Percentiles rank a stretch among this genome's conserved stretches.
These are phyloP conservation scores for Fusarium nelsonii DNA, from an alignment of 2,329 filamentous ascomycete species.

Conservation along the genomic window DNA sequence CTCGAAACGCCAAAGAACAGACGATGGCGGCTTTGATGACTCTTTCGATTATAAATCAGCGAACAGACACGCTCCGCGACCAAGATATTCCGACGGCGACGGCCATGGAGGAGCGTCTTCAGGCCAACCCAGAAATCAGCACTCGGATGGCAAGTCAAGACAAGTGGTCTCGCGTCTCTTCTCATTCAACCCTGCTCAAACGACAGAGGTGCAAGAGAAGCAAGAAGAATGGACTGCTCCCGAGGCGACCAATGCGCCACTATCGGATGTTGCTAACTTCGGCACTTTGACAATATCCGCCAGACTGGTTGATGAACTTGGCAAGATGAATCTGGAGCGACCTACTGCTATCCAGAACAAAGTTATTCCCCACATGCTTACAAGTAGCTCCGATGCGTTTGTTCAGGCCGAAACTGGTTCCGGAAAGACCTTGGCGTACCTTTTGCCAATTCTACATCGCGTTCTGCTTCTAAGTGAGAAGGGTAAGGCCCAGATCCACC, in stretches of 20 bases:
- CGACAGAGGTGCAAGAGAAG: constrained; percentile 68
- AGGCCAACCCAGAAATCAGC: constrained; percentile 41
- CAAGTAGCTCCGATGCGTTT: constrained; percentile 89
- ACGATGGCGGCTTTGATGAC: constrained; percentile 31
- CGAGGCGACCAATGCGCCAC: constrained; percentile 89
- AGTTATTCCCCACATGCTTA: constrained; percentile 83
- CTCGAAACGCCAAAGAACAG: constrained; percentile 60
- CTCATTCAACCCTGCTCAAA: constrained; percentile 84
- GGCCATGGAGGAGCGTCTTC: constrained; percentile 26
- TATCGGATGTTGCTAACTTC: constrained; percentile 88
- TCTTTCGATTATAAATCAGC: constrained; percentile 34
- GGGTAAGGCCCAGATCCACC: constrained; percentile 72
- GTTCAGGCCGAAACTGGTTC: constrained; percentile 98
- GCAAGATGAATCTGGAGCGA: constrained; percentile 88
- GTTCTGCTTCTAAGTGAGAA: constrained; percentile 80
- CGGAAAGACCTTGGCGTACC: constrained; percentile 96
- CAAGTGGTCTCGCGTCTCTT: constrained; percentile 92
- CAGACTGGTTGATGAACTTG: constrained; percentile 83
- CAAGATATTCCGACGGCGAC: constrained; percentile 30
- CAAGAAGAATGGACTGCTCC: constrained; percentile 66
- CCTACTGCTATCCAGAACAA: constrained; percentile 96
- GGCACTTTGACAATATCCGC: constrained; percentile 85
- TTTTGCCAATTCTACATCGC: constrained; percentile 90
- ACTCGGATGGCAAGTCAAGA: constrained; percentile 48
- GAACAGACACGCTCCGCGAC: constrained; percentile 24